These are phyloP conservation scores for Silene uniflora DNA, from an alignment of 148 eudicot species.

Conservation along the genomic window DNA sequence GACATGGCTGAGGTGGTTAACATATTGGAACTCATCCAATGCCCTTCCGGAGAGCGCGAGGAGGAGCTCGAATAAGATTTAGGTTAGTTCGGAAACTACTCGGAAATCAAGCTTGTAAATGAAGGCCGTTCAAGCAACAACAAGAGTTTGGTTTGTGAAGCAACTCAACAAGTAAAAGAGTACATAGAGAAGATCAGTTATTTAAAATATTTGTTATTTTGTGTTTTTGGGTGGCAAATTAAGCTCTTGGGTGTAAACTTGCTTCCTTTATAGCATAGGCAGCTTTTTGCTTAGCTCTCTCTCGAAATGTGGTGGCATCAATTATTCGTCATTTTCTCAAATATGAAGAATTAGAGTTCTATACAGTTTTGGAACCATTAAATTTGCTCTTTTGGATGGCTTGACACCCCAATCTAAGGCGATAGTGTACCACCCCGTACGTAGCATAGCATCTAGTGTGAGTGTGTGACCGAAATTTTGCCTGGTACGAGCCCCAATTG, in stretches of 20 bases:
- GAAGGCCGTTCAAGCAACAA: constrained; percentile 31
- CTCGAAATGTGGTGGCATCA: background rate
- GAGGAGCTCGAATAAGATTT: constrained; percentile 43
- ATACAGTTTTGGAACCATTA: too few species aligned
- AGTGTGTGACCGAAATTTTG: too few species aligned
- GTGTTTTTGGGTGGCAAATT: constrained; percentile 21
- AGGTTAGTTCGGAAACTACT: constrained; percentile 22
- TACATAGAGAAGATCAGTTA: constrained; percentile 23
- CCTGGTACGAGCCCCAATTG: too few species aligned
- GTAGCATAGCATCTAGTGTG: too few species aligned
- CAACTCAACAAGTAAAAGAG: constrained; percentile 23
- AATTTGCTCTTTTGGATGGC: too few species aligned
- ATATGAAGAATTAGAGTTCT: background rate
- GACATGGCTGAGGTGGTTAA: constrained; percentile 87
- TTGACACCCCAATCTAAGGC: too few species aligned
- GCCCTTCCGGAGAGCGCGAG: constrained; percentile 56
- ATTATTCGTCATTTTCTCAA: background rate
- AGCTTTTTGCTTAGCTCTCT: background rate
- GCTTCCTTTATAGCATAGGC: background rate
- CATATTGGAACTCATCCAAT: constrained; percentile 70
- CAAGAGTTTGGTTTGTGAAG: constrained; percentile 33
- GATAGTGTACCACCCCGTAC: too few species aligned
- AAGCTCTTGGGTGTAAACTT: constrained; percentile 11
- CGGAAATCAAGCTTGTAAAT: constrained; percentile 23
- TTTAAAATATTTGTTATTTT: constrained; percentile 14